Evolutionary conservation across 1,284 basidiomycete genomes (phyloP).

Genomic region (Veloboletus limbatus): DNA sequence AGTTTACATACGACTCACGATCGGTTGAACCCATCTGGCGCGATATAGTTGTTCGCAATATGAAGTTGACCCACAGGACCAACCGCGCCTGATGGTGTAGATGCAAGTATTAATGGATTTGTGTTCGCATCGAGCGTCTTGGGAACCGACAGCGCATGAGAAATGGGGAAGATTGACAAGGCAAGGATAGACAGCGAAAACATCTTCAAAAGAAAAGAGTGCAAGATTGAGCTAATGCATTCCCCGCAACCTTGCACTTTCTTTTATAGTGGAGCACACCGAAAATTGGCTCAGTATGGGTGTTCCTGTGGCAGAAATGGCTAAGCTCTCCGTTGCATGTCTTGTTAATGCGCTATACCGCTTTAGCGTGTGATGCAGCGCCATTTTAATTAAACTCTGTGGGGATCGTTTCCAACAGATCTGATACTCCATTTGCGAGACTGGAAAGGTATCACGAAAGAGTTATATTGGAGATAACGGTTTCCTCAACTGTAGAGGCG

Average conservation of each 20-base stretch:
- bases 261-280: constrained; percentile 14
- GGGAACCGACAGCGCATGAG: constrained; percentile 9
- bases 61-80: constrained; percentile 18
- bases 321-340: neutral
- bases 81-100: constrained; percentile 3
- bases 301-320: neutral
- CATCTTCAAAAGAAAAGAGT: constrained; percentile 1
- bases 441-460: no score
- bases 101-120: no score
- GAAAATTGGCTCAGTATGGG: neutral
- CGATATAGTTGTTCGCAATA: constrained; percentile 28
- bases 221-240: neutral
- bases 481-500: neutral
- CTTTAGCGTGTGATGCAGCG: neutral
- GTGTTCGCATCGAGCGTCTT: no score
- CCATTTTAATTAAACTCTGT: neutral
- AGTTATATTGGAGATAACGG: neutral
- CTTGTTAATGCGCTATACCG: neutral
- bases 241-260: neutral
- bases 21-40: constrained; percentile 37
- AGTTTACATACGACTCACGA: constrained; percentile 21
- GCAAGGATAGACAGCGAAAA: constrained; percentile 7
- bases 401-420: neutral
- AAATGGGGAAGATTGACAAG: constrained; percentile 8
- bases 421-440: no score